These are phyloP conservation scores for Osmanthus fragrans DNA, from an alignment of 257 asterid genomes.

Conservation along the genomic window DNA sequence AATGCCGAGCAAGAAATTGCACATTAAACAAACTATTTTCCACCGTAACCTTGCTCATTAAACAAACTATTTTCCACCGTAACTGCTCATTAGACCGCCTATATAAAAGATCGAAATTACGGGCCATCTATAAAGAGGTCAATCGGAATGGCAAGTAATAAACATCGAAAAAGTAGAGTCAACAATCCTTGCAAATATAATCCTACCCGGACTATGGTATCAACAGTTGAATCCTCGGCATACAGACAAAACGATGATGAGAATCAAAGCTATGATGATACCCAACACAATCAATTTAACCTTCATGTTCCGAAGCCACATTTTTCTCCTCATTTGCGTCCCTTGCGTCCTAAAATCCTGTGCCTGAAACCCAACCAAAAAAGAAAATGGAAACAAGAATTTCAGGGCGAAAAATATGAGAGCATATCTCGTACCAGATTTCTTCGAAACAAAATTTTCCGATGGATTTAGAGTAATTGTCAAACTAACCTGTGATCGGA, in stretches of 20 bases:
- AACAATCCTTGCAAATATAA: not conserved
- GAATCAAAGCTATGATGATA: conserved; percentile 33
- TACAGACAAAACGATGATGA: conserved; percentile 46
- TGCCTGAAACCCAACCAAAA: conserved; percentile 40
- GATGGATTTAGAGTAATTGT: not conserved
- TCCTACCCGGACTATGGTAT: not conserved
- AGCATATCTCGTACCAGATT: not conserved
- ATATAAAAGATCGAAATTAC: not conserved
- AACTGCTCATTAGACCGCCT: not conserved
- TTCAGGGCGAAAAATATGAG: not conserved
- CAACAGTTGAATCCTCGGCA: conserved; percentile 59
- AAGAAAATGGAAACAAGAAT: not conserved
- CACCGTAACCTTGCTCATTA: not conserved
- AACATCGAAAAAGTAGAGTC: conserved; percentile 2
- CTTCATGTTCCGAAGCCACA: conserved; percentile 73
- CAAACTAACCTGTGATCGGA: conserved; percentile 51
- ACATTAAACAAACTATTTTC: not conserved
- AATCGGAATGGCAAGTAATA: not conserved
- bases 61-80: not conserved
- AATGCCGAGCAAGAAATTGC: not conserved
- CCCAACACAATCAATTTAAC: conserved; percentile 52
- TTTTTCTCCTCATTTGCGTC: conserved; percentile 43
- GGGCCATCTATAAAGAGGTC: not conserved
- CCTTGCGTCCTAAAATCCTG: conserved; percentile 62
- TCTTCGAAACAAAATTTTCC: not conserved